Evolutionary conservation across 305 asterid species (phyloP), one percentile per base, ranked within the genome.

Genomic region (Striga hermonthica): DNA sequence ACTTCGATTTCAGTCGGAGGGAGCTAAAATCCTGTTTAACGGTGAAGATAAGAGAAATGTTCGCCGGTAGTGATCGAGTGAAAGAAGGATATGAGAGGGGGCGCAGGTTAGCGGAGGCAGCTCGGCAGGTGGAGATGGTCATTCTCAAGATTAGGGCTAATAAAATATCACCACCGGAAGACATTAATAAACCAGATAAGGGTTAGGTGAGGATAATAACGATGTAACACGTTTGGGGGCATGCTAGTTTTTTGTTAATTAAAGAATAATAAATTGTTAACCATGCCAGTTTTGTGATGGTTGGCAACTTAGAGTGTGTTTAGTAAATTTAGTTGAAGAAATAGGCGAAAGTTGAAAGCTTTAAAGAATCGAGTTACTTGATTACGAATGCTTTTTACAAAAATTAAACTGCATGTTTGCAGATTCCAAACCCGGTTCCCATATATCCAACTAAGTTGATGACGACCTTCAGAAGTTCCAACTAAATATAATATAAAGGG

Each of bases 41-140:
- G 38, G 67, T 7, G 62, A 60, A 8, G 71, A 78, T 59, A 64
- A 70, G 70, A 9, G 79, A 76, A 50, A 71, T 10, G 74, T 11
- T 45, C 36, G 74, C 47, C 36, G 74, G 77, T 44, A 60, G 45
- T n/a, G 81, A 81, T 70, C 60, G 80, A n/a, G 68, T 14, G 47
- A 74, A 8, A 40, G 75, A 72, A 62, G 74, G 53, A 67, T 48
- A 59, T 15, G 76, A 75, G 49, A 65, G 66, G 47, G 60, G 5
- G 67, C 67, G 71, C 31, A 80, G 45, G 47, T 69, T 52, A 61
- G 78, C 48, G 10, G 80, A 74, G 71, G 75, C 72, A 6, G 74
- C 15, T 72, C 65, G 72, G 71, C 55, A 70, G 55, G 79, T 36
- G 72, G 64, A 66, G 63, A 22, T 22, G 31, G 31, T 2, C 31